Base-by-base conservation (phyloP, 345 rosid genomes). In the Sonneratia caseolaris region DNA sequence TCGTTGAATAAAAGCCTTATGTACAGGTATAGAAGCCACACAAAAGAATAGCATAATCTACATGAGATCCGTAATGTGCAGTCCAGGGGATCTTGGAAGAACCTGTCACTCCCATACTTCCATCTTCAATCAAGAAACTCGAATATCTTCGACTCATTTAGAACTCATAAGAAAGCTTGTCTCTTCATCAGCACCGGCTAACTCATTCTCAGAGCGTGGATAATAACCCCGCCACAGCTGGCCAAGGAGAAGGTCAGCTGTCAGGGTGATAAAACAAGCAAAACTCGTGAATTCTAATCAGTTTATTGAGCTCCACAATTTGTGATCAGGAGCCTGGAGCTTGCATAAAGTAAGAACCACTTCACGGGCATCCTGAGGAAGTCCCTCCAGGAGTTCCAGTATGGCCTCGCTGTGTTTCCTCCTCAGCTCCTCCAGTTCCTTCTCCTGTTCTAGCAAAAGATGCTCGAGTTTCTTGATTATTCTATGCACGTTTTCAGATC, bases 341-440 rank as follows among this genome's bases (percentile, higher is more conserved):
- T 82, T 82, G 77, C 84, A 87, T 36, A 73, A 69, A 49, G 72
- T 66, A 61, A 87, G 79, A 73, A 89, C 88, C 78, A 76, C 77
- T 77, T 77, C 77, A 70, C 80, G 75, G 37, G 76, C 80, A 69
- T 92, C 91, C 10, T 82, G 85, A 69, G 90, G 71, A 66, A 87
- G 78, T 74, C 85, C 89, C 59, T 82, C 84, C 73, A 95, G 75
- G 72, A 90, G 78, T 27, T 86, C 85, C n/a, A 76, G 75, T 74
- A 90, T 81, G 27, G 79, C 83, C 57, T 73, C 71, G 68, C 80
- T 79, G 70, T 95, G 97, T 78, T 84, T 81, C 79, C 77, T 84
- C 76, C 80, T 82, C 49, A 88, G 76, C 80, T 90, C 88, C 61
- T 86, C 87, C 69, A 92, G 73, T 70, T 95, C 97, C 74, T 77